Evolutionary conservation across 2,329 filamentous ascomycete genomes (phyloP), one percentile per base, ranked within the genome.

Genomic region (Cladorrhinum sp.): DNA sequence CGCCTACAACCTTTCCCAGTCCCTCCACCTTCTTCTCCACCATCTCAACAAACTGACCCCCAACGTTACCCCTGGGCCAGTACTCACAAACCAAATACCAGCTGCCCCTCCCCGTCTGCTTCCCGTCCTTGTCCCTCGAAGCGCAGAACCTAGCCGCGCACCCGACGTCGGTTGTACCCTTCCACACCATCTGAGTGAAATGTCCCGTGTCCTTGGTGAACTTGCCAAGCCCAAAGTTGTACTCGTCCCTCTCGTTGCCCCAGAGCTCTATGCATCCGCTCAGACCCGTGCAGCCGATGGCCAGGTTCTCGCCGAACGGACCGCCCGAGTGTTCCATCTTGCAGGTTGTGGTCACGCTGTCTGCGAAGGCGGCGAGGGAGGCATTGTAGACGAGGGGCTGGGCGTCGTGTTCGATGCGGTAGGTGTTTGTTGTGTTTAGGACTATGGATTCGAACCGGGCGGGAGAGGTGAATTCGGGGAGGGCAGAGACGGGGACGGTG

Each of bases 141-240:
- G 32, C 41, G 54, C 80, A 84, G 49, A 79, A 62, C 64, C 65
- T 74, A 59, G 72, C 74, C 23, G 71, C 79, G 59, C 81, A 91
- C 0, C 86, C 86, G 0, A 88, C 81, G 32, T 78, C 76, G 6
- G 76, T 85, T 1, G 85, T 89, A 23, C 76, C 72, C 71, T 81
- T 84, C 88, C 89, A 91, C 5, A 91, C 87, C 6, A 91, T 72
- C 76, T 91, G 88, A 1, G 88, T 89, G 67, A 91, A 91, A 70
- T 91, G 87, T 0, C 88, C 88, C 18, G 88, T 89, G 32, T 75
- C 71, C 65, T 85, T 77, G 8, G 69, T 75, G 68, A 89, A 91
- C 0, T 80, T 80, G 0, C 81, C 81, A 1, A 79, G 70, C 1
- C 69, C 64, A 71, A 83, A 92, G 66, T 88, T 73, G 70, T 91